Base-by-base conservation (phyloP, 805 yeast genomes). In the Candida silvicultrix region DNA sequence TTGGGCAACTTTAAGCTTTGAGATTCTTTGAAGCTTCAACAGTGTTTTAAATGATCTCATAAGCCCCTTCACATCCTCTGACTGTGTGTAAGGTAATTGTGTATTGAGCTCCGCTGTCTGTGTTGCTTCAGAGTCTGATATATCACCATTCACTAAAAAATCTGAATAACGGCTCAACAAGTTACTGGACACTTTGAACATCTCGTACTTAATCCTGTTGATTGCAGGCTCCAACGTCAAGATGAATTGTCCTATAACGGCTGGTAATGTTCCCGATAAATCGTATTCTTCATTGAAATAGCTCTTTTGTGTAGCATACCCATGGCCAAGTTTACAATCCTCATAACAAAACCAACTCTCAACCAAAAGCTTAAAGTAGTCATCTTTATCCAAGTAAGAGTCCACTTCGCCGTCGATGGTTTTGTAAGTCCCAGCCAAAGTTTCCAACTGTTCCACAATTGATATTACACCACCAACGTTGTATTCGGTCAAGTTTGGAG, bases 381-480 rank as follows among this genome's bases (percentile, higher is more conserved):
- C 28, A 5, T 43, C 46, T 14, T 19, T 31, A 20, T 38, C 20
- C 29, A 29, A 23, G 8, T 3, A n/a, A 9, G 16, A 12, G n/a
- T 11, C 15, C 3, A n/a, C 28, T 11, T 36, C 25, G 11, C 25
- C 39, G 15, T 21, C 39, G 2, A 36, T 15, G 32, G 41, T 8
- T 41, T 49, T 16, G 16, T n/a, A 16, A 15, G 40, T 6, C 3
- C 28, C 15, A 21, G 42, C 19, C 12, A 51, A n/a, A 5, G 31
- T 41, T 41, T 43, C 43, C 22, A 54, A 18, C 5, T 42, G 40
- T 10, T 47, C 54, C 3, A 51, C 54, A 16, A 49, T 58, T 3
- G 76, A 74, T 2, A 68, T 32, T 3, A 62, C 70, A 1, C 74
- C 78, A 1, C 78, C 78, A 6, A 67, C 49, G 12, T 66, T 74